Evolutionary conservation across 2,329 filamentous ascomycete species (phyloP), one percentile per base, ranked within the genome.

Genomic region (Penicillium digitatum): DNA sequence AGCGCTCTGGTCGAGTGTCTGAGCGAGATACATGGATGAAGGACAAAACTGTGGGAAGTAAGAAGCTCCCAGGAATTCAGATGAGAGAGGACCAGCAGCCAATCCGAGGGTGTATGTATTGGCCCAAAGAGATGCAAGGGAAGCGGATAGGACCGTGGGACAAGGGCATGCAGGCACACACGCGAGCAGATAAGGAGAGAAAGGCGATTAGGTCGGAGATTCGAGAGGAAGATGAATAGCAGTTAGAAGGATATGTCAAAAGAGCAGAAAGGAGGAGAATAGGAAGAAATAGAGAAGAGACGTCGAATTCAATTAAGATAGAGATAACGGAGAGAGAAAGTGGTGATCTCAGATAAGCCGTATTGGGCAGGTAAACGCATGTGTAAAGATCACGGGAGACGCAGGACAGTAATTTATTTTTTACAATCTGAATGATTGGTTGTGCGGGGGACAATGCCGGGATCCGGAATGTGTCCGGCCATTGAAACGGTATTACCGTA

Each of bases 1-100:
- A 68, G 72, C 71, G 66, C 70, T 74, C 61, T 73, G 71, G 54
- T 74, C 71, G 61, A 74, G 69, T 7, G 56, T 66, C 64, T 74
- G 71, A 46, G 57, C 70, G 65, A 74, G 70, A 71, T 72, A 74
- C 72, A 74, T 74, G 63, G 66, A 67, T 69, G 56, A 42, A 48
- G 29, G 39, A 24, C 20, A 40, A 37, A 57, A 61, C 53, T 11
- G 27, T 48, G 40, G 31, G 22, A 29, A 38, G 34, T 32, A 22
- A 38, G 34, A 31, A 39, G 55, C 54, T 60, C 60, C 56, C 58
- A 57, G 20, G 22, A 18, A 47, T 38, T 46, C 38, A 51, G 58
- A 53, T 49, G 54, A 52, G 32, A 54, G 40, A 39, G 46, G 35
- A 51, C 51, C 27, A 48, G 46, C 35, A 48, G 37, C 54, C 34